Evolutionary conservation across 805 yeast species (phyloP).

Genomic region (Wickerhamomyces pijperi): DNA sequence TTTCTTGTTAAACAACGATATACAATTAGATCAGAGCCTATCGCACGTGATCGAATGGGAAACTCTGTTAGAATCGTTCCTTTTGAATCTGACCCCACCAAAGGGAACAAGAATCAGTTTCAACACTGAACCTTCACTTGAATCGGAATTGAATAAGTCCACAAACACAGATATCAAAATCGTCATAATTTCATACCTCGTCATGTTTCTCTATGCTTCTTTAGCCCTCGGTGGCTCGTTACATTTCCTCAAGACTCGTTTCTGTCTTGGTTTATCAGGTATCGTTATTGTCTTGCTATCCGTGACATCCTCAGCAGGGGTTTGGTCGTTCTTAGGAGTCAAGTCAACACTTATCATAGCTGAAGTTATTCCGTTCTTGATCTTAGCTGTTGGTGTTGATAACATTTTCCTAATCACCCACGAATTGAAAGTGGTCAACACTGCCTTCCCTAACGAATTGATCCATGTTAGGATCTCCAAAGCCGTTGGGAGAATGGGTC

Average conservation of each 20-base stretch:
- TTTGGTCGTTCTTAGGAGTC: conserved; percentile 64
- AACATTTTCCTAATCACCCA: conserved; percentile 81
- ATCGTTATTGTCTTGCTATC: conserved; percentile 72
- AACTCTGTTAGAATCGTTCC: conserved; percentile 42
- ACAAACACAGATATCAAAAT: conserved; percentile 70
- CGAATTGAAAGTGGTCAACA: conserved; percentile 51
- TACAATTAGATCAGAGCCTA: conserved; percentile 23
- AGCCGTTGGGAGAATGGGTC: conserved; percentile 70
- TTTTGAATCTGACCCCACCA: conserved; percentile 34
- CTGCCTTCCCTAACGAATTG: conserved; percentile 31
- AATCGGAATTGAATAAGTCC: conserved; percentile 72
- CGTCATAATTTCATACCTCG: conserved; percentile 61
- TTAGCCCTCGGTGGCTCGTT: conserved; percentile 57
- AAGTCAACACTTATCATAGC: conserved; percentile 89
- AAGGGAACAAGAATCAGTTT: conserved; percentile 56
- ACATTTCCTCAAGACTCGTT: conserved; percentile 39
- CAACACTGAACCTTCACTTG: conserved; percentile 75
- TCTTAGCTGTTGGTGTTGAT: conserved; percentile 93
- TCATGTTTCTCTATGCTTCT: conserved; percentile 85
- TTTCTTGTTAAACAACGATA: conserved; percentile 51
- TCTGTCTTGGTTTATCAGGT: conserved; percentile 75
- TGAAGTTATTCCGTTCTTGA: conserved; percentile 89
- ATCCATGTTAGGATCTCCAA: conserved; percentile 49
- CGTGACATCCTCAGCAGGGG: conserved; percentile 73
- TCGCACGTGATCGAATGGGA: conserved; percentile 51